Conservation (phyloP, 2,329 filamentous ascomycete genomes). For the Diaporthe longicolla region DNA sequence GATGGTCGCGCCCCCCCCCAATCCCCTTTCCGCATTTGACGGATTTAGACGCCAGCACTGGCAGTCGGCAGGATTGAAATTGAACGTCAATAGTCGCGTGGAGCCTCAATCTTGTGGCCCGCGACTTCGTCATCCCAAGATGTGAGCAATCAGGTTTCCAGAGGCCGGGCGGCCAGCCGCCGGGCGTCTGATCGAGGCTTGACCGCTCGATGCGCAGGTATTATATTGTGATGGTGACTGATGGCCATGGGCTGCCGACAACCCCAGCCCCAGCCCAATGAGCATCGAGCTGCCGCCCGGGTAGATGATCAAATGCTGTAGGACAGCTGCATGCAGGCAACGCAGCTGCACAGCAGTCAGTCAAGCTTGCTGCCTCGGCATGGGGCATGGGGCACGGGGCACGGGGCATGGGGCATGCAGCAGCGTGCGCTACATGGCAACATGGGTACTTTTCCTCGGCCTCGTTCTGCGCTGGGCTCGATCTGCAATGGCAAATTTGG, state of each 20-base stretch:
- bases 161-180: conserved; percentile 22
- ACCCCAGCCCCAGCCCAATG: conserved; percentile 25
- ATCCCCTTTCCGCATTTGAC: conserved; percentile 28
- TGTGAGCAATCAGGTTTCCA: conserved; percentile 31
- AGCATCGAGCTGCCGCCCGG: conserved; percentile 12
- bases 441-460: conserved; percentile 18
- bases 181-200: conserved; percentile 25
- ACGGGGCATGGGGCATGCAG: neutral
- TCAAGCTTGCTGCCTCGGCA: conserved; percentile 20
- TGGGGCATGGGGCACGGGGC: neutral
- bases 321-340: conserved; percentile 21
- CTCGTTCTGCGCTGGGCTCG: conserved; percentile 7
- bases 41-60: conserved; percentile 5
- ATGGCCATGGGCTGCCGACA: conserved; percentile 21
- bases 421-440: neutral
- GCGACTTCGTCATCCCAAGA: conserved; percentile 32
- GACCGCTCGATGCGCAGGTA: conserved; percentile 26
- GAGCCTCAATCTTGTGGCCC: conserved; percentile 34
- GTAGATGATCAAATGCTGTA: conserved; percentile 23
- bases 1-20: neutral
- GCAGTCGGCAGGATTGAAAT: conserved; percentile 34
- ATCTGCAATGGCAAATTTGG: conserved; percentile 19
- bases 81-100: conserved; percentile 36
- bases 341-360: conserved; percentile 12
- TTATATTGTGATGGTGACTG: conserved; percentile 24